phyloP scores from a whole-genome alignment of 2,329 filamentous ascomycete species.

The Coniochaeta pulveracea region DNA sequence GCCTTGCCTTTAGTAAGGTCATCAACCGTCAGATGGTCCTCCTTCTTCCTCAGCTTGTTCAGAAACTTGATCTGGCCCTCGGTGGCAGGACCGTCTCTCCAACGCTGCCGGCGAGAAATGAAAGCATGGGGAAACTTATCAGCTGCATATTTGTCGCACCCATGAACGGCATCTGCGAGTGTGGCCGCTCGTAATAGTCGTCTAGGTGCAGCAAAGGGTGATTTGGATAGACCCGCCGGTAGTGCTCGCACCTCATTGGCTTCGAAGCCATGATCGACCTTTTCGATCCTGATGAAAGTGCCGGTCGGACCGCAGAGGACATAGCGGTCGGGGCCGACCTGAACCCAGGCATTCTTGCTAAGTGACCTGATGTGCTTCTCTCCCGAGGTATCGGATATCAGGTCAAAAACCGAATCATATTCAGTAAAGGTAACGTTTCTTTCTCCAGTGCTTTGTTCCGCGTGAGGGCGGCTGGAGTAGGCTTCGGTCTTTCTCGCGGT shows the following conservation, averaged over 20 bases:
- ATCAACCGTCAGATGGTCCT: constrained; percentile 38
- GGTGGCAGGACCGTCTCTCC: constrained; percentile 58
- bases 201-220: constrained; percentile 58
- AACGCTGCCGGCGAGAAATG: constrained; percentile 53
- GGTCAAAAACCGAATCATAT: constrained; percentile 83
- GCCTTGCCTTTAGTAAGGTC: constrained; percentile 70
- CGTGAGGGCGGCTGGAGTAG: constrained; percentile 3
- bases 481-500: constrained; percentile 20
- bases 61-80: constrained; percentile 56
- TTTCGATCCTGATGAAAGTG: constrained; percentile 45
- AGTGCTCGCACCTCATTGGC: constrained; percentile 37
- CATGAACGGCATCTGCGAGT: constrained; percentile 68
- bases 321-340: constrained; percentile 58
- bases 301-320: constrained; percentile 56
- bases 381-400: constrained; percentile 69
- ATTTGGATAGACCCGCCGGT: constrained; percentile 30
- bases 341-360: constrained; percentile 74
- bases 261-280: constrained; percentile 24
- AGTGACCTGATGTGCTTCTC: constrained; percentile 70
- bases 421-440: constrained; percentile 67
- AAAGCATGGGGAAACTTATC: constrained; percentile 55
- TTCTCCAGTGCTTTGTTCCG: constrained; percentile 7
- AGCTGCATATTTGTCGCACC: constrained; percentile 69
- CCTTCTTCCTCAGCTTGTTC: constrained; percentile 49
- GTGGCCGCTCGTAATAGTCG: constrained; percentile 53